These are phyloP conservation scores for Dioscorea cayenensis DNA, from an alignment of 116 monocot genomes.

Conservation along the genomic window DNA sequence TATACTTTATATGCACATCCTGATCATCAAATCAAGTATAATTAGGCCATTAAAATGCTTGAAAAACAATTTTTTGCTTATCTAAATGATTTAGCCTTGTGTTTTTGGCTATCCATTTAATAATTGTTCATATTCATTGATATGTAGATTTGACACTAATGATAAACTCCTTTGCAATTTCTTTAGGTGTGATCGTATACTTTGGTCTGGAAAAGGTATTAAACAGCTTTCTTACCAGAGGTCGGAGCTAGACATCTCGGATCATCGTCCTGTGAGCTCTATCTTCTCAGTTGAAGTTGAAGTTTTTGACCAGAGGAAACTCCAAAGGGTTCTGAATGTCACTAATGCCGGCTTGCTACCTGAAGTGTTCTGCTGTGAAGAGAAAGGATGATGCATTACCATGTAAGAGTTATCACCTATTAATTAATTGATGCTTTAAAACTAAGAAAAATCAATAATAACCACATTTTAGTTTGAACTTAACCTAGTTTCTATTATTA, in stretches of 20 bases:
- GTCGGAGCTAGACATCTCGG: conserved; percentile 47
- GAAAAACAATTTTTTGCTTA: no score
- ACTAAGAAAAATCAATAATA: no score
- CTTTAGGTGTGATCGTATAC: conserved; percentile 70
- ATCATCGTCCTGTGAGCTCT: conserved; percentile 65
- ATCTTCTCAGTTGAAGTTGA: conserved; percentile 54
- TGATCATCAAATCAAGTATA: no score
- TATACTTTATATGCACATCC: no score
- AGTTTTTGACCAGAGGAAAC: conserved; percentile 50
- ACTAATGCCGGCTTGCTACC: conserved; percentile 25
- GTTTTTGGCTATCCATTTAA: not conserved
- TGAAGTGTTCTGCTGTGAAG: not conserved
- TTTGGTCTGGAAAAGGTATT: conserved; percentile 66
- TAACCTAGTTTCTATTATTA: no score
- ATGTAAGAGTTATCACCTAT: not conserved
- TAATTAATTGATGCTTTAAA: not conserved
- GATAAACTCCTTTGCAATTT: not conserved
- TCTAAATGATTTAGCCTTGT: no score
- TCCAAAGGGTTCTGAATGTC: conserved; percentile 40
- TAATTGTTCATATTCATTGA: not conserved
- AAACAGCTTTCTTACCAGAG: conserved; percentile 50
- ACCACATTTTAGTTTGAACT: no score
- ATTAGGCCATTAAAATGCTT: no score
- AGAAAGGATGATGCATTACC: not conserved
- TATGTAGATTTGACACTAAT: not conserved